Conservation (phyloP, 2,329 filamentous ascomycete genomes). For the Esteya vermicola region DNA sequence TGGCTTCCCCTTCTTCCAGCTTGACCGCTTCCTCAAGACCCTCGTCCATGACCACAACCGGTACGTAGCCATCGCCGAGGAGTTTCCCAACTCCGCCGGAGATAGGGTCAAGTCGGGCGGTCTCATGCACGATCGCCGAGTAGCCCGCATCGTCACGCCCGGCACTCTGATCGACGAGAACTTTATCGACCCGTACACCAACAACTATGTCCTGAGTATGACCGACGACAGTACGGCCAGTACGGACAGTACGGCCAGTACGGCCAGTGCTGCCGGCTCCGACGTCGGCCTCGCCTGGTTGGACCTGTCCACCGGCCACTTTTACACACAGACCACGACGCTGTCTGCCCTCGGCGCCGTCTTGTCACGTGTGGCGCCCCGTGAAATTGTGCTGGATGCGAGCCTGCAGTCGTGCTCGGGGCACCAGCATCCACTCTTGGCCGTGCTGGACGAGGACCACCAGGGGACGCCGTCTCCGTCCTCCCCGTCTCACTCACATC, state of each 20-base stretch:
- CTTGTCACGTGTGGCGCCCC: conserved; percentile 67
- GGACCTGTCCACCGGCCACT: conserved; percentile 88
- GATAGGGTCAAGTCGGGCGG: conserved; percentile 63
- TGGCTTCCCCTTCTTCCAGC: conserved; percentile 84
- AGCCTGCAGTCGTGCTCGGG: conserved; percentile 25
- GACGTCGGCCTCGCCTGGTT: conserved; percentile 76
- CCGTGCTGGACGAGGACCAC: conserved; percentile 56
- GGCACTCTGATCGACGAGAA: conserved; percentile 95
- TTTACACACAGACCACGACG: conserved; percentile 68
- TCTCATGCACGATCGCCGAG: conserved; percentile 68
- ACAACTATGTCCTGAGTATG: conserved; percentile 86
- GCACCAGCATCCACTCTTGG: conserved; percentile 40
- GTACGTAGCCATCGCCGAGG: conserved; percentile 88
- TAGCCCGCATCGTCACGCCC: conserved; percentile 80
- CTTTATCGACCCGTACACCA: conserved; percentile 87
- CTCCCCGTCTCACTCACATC: conserved; percentile 29
- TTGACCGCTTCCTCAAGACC: conserved; percentile 85
- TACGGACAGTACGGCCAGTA: conserved; percentile 10
- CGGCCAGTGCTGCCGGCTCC: not conserved
- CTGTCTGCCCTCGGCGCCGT: conserved; percentile 62
- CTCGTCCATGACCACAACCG: conserved; percentile 83
- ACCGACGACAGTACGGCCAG: too few relatives aligned
- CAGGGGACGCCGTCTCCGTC: conserved; percentile 52
- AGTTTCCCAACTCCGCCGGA: conserved; percentile 62
- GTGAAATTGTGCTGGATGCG: conserved; percentile 70